Conservation (phyloP, 805 yeast species). For the Saccharomycopsis olivae region DNA sequence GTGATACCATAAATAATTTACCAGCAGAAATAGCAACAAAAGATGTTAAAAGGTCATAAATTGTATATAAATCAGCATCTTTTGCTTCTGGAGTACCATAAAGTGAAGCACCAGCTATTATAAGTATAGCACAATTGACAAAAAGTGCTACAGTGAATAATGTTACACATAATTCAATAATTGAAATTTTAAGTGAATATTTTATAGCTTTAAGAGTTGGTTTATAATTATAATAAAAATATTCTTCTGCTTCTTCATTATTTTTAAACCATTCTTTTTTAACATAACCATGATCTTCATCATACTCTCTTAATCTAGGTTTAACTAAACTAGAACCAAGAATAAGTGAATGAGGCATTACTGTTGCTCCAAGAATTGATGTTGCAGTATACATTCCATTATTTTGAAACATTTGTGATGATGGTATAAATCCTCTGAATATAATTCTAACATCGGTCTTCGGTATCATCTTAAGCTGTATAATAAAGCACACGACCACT, state of each 20-base stretch:
- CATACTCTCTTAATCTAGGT: conserved; percentile 72
- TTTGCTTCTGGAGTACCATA: conserved; percentile 59
- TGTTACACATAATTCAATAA: conserved; percentile 59
- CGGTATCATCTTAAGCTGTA: conserved; percentile 34
- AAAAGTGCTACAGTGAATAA: conserved; percentile 74
- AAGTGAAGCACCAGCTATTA: conserved; percentile 73
- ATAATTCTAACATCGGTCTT: conserved; percentile 40
- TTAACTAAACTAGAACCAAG: conserved; percentile 86
- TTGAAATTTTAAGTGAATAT: conserved; percentile 62
- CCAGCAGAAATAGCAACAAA: conserved; percentile 72
- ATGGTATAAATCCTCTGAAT: conserved; percentile 24
- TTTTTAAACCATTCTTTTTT: conserved; percentile 11
- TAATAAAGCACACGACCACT: conserved; percentile 67
- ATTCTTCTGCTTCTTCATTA: conserved; percentile 26
- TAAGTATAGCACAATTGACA: conserved; percentile 73
- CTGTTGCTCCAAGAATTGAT: conserved; percentile 86
- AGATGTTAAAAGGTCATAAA: conserved; percentile 50
- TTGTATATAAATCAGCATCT: conserved; percentile 74
- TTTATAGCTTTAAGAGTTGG: conserved; percentile 69
- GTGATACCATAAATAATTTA: conserved; percentile 72
- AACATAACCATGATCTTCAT: conserved; percentile 12
- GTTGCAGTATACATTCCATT: conserved; percentile 64
- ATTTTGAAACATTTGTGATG: conserved; percentile 35
- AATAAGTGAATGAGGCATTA: conserved; percentile 89
- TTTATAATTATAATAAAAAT: conserved; percentile 38